Conservation (phyloP, 78 protist genomes). For the Polysphondylium violaceum region DNA sequence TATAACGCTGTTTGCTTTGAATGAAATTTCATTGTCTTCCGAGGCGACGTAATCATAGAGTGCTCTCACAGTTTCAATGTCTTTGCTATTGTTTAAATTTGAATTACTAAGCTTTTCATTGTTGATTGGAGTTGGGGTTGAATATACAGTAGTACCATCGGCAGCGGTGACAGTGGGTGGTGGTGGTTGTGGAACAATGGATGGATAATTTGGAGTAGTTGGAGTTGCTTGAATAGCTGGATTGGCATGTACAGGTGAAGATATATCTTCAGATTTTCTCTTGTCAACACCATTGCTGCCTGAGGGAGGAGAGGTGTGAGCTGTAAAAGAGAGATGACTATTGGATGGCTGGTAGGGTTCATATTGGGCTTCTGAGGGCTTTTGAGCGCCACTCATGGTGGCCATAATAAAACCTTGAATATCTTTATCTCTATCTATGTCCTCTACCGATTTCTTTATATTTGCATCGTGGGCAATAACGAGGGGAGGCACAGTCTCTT, state of each 20-base stretch:
- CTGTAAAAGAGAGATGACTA: neutral
- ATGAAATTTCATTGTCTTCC: slow-evolving; percentile 77
- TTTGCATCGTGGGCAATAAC: slow-evolving; percentile 19
- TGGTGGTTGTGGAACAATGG: slow-evolving; percentile 54
- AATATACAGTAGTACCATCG: neutral
- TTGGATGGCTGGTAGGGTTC: slow-evolving; percentile 64
- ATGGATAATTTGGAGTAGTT: slow-evolving; percentile 1
- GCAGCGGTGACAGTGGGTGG: slow-evolving; percentile 4
- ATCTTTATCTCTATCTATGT: slow-evolving; percentile 62
- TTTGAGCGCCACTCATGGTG: slow-evolving; percentile 66
- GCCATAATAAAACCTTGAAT: slow-evolving; percentile 50
- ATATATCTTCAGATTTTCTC: slow-evolving; percentile 3
- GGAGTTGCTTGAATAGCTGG: neutral
- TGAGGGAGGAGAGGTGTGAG: neutral
- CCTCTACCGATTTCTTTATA: slow-evolving; percentile 34
- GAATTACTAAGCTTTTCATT: neutral
- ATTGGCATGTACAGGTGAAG: neutral
- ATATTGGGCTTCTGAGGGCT: slow-evolving; percentile 62
- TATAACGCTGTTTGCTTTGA: slow-evolving; percentile 55
- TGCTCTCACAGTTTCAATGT: slow-evolving; percentile 45
- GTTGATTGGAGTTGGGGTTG: slow-evolving; percentile 9
- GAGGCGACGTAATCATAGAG: slow-evolving; percentile 78
- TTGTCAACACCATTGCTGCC: neutral
- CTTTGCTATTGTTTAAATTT: neutral
- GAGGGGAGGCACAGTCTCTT: slow-evolving; percentile 33